phyloP scores from a whole-genome alignment of 768 basidiomycete genomes.

The Mycena leptocephala region DNA sequence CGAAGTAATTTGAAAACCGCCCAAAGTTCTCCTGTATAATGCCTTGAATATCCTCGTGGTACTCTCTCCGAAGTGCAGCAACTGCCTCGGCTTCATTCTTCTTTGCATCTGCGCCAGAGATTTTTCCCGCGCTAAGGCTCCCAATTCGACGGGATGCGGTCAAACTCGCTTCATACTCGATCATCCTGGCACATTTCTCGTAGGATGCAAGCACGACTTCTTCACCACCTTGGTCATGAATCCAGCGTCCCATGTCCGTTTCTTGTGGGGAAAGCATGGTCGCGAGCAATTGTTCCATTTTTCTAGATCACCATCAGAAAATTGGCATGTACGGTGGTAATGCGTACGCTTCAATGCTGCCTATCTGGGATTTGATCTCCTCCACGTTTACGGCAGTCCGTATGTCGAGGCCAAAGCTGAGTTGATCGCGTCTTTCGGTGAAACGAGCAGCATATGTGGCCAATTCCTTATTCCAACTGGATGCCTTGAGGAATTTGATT shows the following conservation, averaged over 20 bases:
- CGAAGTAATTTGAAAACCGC: constrained; percentile 19
- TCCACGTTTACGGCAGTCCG: constrained; percentile 11
- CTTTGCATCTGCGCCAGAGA: background rate
- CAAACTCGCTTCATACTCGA: constrained; percentile 1
- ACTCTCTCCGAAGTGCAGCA: constrained; percentile 36
- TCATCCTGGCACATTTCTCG: background rate
- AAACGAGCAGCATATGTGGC: constrained; percentile 6
- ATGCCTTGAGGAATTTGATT: constrained; percentile 28
- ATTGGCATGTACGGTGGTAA: background rate
- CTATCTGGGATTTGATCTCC: no score
- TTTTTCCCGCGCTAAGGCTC: background rate
- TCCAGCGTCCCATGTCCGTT: constrained; percentile 14
- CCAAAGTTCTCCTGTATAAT: constrained; percentile 1
- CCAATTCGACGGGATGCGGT: background rate
- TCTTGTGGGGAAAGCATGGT: constrained; percentile 24
- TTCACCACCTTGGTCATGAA: constrained; percentile 40
- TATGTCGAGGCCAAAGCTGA: constrained; percentile 2
- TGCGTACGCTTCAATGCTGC: background rate
- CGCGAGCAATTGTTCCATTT: constrained; percentile 18
- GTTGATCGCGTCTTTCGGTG: constrained; percentile 10
- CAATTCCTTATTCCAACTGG: constrained; percentile 22
- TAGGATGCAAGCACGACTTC: constrained; percentile 12
- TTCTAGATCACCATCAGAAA: background rate
- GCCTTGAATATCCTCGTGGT: constrained; percentile 27
- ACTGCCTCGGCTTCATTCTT: constrained; percentile 20